These are phyloP conservation scores for Lithohypha guttulata DNA, from an alignment of 2,329 filamentous ascomycete genomes.

Conservation along the genomic window DNA sequence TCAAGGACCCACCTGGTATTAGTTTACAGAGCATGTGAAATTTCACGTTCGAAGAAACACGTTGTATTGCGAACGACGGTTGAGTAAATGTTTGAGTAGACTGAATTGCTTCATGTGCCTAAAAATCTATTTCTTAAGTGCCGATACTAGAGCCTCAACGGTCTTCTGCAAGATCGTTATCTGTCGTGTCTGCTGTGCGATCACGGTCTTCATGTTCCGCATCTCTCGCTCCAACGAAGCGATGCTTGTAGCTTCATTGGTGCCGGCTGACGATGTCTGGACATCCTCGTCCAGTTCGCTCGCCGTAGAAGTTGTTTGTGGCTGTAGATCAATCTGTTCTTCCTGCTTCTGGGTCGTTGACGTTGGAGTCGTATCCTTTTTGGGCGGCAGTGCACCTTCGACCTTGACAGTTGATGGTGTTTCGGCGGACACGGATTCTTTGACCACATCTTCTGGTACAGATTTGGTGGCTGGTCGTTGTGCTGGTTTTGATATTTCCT, in stretches of 20 bases:
- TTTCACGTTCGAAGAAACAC: too few species aligned
- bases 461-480: conserved; percentile 32
- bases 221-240: conserved; percentile 19
- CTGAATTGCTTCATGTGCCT: too few species aligned
- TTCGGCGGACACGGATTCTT: conserved; percentile 10
- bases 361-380: neutral
- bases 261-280: neutral
- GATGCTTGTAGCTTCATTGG: neutral
- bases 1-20: neutral
- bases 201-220: conserved; percentile 21
- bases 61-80: too few species aligned
- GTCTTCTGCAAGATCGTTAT: conserved; percentile 19
- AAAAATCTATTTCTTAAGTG: too few species aligned
- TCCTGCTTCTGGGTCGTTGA: neutral
- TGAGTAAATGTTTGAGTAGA: too few species aligned
- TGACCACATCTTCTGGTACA: conserved; percentile 11
- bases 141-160: conserved; percentile 19
- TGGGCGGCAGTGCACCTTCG: conserved; percentile 3
- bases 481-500: conserved; percentile 67
- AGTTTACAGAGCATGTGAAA: too few species aligned
- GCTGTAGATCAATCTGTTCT: neutral
- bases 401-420: conserved; percentile 12
- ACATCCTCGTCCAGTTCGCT: neutral
- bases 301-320: neutral
- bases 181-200: conserved; percentile 22